Base-by-base conservation (phyloP, 2,329 filamentous ascomycete genomes). In the Chrysoporthe austroafricana region DNA sequence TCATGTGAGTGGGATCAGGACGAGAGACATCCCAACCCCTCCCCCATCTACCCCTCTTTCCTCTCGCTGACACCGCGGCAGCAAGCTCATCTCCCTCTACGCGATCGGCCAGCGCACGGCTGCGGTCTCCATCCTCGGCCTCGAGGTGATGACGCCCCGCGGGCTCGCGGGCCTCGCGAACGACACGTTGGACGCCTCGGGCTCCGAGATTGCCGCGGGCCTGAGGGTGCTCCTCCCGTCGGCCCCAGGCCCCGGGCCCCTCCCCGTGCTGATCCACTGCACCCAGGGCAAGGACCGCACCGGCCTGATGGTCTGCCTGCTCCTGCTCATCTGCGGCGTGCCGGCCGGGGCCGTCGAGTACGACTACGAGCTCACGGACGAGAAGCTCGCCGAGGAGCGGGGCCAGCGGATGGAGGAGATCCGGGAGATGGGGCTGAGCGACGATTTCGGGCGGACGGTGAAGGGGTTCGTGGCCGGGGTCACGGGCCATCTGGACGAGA, bases 241-340 rank as follows among this genome's bases (percentile, higher is more conserved):
- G 26, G 26, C 26, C 6, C 39, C 57, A 9, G 5, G 34, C 26
- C 59, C 2, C 76, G 83, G 1, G 13, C 54, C 63, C 18, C 88
- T 89, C 70, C 93, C 93, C 0, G 78, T 89, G 0, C 76, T 97
- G 8, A 80, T 96, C 2, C 93, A 97, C 77, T 97, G 94, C 77
- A 96, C 93, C 0, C 93, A 96, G 74, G 94, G 94, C 67, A 97
- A 97, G 76, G 94, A 97, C 75, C 86, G 94, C 2, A 94, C 88
- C 1, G 94, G 94, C 0, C 80, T 97, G 14, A 82, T 92, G 13
- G 82, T 93, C 5, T 81, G 91, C 52, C 80, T 97, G 4, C 78
- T 91, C 0, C 79, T 96, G 26, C 82, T 95, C 73, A 79, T 91
- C 13, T 81, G 91, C 3, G 79, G 78, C 8, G 78, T 91, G 1